Evolutionary conservation across 352 stramenopile genomes (phyloP), one percentile per base, ranked within the genome.

Genomic region (Phytopythium sindhum): DNA sequence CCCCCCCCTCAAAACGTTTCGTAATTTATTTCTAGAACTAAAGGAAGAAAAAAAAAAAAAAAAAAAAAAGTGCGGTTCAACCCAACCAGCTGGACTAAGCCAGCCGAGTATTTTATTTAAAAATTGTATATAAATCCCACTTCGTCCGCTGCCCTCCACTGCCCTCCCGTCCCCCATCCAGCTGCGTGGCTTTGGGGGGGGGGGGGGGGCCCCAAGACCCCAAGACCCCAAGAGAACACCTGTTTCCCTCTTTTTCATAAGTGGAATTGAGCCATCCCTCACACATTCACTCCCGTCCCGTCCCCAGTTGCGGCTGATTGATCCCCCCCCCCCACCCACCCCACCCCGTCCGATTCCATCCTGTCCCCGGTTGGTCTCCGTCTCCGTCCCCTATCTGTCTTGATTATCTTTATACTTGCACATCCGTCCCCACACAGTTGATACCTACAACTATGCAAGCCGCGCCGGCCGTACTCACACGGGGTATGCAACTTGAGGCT

Each of bases 401-500:
- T 6, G 7, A 39, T 39, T 15, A 10, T 11, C 7, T 39, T 11
- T 11, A 39, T 39, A 39, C 14, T 10, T 39, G 14, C 1, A 21
- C 42, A 21, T 48, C 11, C 45, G 23, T 52, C 45, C 45, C 21
- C 45, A 45, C 14, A n/a, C 39, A 19, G 39, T 45, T 2, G 1
- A n/a, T n/a, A 11, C 39, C 14, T 15, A 48, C n/a, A n/a, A n/a
- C 10, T 8, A 58, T 58, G 52, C 52, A 58, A 15, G 42, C 61
- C 23, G 61, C 50, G 35, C 35, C 63, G 23, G 33, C 73, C 31
- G 24, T 74, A 23, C 67, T 78, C 33, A 88, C 81, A 11, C 81
- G 84, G 44, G 81, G 81, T 51, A 72, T 74, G 55, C 77, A 89
- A 61, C 79, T 92, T 55, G 84, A 92, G 58, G 81, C 74, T 12